Base-by-base conservation (phyloP, 2,329 filamentous ascomycete genomes). In the Zarea fungicola region DNA sequence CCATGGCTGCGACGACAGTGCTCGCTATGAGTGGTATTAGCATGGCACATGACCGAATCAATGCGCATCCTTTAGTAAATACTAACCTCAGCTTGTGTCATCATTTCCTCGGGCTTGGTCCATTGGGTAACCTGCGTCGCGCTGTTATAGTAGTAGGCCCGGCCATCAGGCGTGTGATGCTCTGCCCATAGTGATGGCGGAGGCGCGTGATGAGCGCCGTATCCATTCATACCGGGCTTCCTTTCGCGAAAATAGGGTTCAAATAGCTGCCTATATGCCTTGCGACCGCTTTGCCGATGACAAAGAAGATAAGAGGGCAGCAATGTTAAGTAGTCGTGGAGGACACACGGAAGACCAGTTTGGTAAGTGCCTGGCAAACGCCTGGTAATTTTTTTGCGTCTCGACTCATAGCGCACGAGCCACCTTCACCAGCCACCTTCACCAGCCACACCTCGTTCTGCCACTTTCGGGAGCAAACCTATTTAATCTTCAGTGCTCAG, bases 51-150 rank as follows among this genome's bases (percentile, higher is more conserved):
- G 11, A 19, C 4, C 19, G 18, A 34, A 31, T 26, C 11, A 4
- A 13, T 16, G 5, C 11, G 10, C 8, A 4, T 42, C 11, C 5
- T 10, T 18, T 34, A 25, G 19, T 18, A 14, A 14, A 6, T 32
- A 57, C 69, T 55, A 70, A 91, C 89, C 81, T 96, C 90, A 44
- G 84, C 81, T 6, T 82, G 79, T 19, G 80, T 85, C 87, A 95
- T 91, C 68, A 95, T 74, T 39, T 95, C 93, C 62, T 87, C 80
- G 4, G 93, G 95, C 71, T 96, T 97, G 34, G 83, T 85, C 93
- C 93, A 99, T 78, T 91, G 86, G 26, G 93, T 97, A 54, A 78
- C 81, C 64, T 95, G 95, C 14, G 90, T 96, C 53, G 81, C 71
- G 11, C 83, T 72, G 65, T 99, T 95, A 75, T 91, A 95, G 67